A percentile compares a stretch with the other conserved stretches of the same genome.
These are phyloP conservation scores for Globisporangium okanoganense DNA, from an alignment of 352 stramenopile genomes.

Conservation along the genomic window DNA sequence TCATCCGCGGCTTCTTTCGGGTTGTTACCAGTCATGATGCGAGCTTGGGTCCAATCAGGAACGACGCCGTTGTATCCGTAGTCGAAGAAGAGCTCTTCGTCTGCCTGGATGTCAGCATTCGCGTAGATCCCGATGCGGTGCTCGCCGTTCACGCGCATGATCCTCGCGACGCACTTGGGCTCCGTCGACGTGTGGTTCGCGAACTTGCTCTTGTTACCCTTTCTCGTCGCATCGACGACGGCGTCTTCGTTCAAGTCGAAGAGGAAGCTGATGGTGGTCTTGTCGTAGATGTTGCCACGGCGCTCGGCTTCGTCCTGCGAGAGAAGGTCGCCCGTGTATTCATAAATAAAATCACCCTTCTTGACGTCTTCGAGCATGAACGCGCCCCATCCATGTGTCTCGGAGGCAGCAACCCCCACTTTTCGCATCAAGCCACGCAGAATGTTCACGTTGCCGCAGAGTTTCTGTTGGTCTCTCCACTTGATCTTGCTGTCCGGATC, in stretches of 20 bases:
- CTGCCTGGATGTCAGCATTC: slow-evolving; percentile 75
- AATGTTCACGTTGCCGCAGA: slow-evolving; percentile 75
- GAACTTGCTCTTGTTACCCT: slow-evolving; percentile 96
- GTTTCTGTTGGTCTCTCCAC: slow-evolving; percentile 28
- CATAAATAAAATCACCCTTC: slow-evolving; percentile 74
- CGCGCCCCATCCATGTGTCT: slow-evolving; percentile 74
- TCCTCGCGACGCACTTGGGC: slow-evolving; percentile 85
- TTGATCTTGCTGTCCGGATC: slow-evolving; percentile 27
- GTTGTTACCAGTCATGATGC: slow-evolving; percentile 30
- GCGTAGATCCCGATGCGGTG: slow-evolving; percentile 94
- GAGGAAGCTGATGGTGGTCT: slow-evolving; percentile 88
- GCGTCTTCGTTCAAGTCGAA: slow-evolving; percentile 94
- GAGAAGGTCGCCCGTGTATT: slow-evolving; percentile 90
- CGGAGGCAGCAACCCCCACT: slow-evolving; percentile 50
- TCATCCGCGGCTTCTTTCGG: not conserved
- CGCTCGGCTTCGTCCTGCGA: slow-evolving; percentile 87
- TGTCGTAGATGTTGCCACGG: slow-evolving; percentile 89
- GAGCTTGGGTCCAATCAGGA: slow-evolving; percentile 72
- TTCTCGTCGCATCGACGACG: slow-evolving; percentile 91
- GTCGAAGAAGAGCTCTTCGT: slow-evolving; percentile 87
- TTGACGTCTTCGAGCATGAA: slow-evolving; percentile 53
- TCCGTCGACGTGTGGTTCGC: slow-evolving; percentile 81
- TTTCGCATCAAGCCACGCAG: slow-evolving; percentile 45
- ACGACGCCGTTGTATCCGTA: slow-evolving; percentile 82
- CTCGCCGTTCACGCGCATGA: slow-evolving; percentile 91